Evolutionary conservation across 2,329 filamentous ascomycete species (phyloP).

Genomic region (Phialophora expanda): DNA sequence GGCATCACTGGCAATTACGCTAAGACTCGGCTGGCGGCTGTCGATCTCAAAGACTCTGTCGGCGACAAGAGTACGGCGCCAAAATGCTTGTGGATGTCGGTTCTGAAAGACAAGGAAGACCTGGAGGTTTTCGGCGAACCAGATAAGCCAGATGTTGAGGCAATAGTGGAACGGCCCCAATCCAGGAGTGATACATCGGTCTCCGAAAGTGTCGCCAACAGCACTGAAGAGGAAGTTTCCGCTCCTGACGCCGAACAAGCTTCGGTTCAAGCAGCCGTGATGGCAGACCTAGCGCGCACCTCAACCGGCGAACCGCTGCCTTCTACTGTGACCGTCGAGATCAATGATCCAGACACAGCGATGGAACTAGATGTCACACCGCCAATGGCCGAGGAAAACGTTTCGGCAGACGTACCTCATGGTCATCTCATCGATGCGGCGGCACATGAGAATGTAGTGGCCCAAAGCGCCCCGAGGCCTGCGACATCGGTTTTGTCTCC

Average conservation of each 20-base stretch:
- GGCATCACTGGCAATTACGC: conserved; percentile 27
- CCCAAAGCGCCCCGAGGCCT: not conserved
- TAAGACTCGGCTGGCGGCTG: conserved; percentile 24
- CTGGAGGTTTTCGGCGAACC: conserved; percentile 32
- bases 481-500: conserved; percentile 1
- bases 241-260: conserved; percentile 35
- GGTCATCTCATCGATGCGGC: conserved; percentile 35
- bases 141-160: conserved; percentile 13
- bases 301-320: conserved; percentile 5
- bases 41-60: conserved; percentile 24
- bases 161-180: not conserved
- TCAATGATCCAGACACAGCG: conserved; percentile 27
- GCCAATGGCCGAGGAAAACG: conserved; percentile 27
- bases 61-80: conserved; percentile 16
- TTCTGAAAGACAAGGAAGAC: conserved; percentile 35
- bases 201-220: not conserved
- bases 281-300: conserved; percentile 23
- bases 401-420: conserved; percentile 29
- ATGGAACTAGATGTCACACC: conserved; percentile 29
- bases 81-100: conserved; percentile 36
- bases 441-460: conserved; percentile 19
- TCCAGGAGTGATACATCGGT: conserved; percentile 2
- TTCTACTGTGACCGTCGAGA: conserved; percentile 13
- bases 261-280: conserved; percentile 34
- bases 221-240: conserved; percentile 20